phyloP scores from a whole-genome alignment of 2,329 filamentous ascomycete species.

The Cladorrhinum sp. region DNA sequence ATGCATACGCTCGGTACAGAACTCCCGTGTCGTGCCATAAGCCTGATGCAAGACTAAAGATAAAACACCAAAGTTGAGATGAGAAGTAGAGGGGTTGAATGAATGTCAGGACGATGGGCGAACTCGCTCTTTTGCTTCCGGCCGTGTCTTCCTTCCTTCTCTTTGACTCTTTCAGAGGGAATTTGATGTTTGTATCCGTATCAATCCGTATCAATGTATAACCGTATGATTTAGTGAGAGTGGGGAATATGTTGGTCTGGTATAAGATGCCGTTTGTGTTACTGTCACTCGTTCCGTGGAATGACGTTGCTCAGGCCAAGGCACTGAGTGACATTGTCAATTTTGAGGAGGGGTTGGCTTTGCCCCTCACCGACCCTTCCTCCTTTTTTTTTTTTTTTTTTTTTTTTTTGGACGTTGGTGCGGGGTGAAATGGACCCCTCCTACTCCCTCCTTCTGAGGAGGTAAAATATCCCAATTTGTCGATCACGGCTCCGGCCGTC shows the following conservation, averaged over 20 bases:
- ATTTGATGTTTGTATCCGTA: not conserved
- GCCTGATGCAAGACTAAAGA: not conserved
- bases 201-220: not conserved
- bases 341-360: constrained; percentile 13
- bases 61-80: not conserved
- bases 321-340: constrained; percentile 2
- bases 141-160: not conserved
- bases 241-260: not conserved
- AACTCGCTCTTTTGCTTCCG: not conserved
- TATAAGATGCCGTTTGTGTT: constrained; percentile 3
- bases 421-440: constrained; percentile 15
- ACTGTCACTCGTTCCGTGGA: not conserved
- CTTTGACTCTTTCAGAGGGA: not conserved
- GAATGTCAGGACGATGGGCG: too few species aligned
- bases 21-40: constrained; percentile 21
- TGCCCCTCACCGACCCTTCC: constrained; percentile 18
- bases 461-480: constrained; percentile 8
- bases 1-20: constrained; percentile 15
- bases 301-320: constrained; percentile 20
- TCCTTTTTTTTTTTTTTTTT: constrained; percentile 6
- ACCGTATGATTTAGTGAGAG: not conserved
- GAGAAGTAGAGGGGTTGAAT: not conserved
- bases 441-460: constrained; percentile 2
- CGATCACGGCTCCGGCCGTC: constrained; percentile 5
- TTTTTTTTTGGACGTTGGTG: constrained; percentile 9